A percentile compares a stretch with the other conserved stretches of the same genome.
These are phyloP conservation scores for Penicillium paxilli DNA, from an alignment of 495 filamentous ascomycete species.

Conservation along the genomic window DNA sequence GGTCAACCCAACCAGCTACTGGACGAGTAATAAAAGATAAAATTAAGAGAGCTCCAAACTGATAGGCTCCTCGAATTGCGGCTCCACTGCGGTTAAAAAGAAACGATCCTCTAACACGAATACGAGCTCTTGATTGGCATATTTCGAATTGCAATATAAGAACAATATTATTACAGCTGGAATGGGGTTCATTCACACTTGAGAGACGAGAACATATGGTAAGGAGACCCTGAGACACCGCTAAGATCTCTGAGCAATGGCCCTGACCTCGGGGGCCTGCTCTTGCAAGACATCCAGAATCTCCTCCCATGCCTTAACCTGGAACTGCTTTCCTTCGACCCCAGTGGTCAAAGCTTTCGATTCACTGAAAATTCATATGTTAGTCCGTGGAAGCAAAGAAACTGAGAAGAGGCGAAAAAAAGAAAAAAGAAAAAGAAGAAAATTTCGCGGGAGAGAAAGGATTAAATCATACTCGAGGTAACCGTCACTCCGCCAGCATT, in stretches of 20 bases:
- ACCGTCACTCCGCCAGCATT: slow-evolving; percentile 49
- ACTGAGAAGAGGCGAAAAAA: not conserved
- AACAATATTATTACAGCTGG: no score
- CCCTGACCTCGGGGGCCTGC: slow-evolving; percentile 25
- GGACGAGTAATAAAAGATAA: no score
- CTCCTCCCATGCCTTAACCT: slow-evolving; percentile 42
- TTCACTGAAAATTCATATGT: slow-evolving; percentile 29
- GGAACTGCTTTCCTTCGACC: slow-evolving; percentile 32
- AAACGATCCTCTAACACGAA: not conserved
- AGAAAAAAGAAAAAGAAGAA: not conserved
- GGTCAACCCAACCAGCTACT: not conserved
- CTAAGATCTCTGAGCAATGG: slow-evolving; percentile 2
- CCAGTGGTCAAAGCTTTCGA: slow-evolving; percentile 36
- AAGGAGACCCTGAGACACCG: not conserved
- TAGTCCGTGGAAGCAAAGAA: not conserved
- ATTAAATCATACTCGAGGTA: slow-evolving; percentile 40
- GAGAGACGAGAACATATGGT: not conserved
- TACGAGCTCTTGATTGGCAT: not conserved
- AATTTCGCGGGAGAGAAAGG: not conserved
- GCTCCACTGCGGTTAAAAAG: slow-evolving; percentile 11
- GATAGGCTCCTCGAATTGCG: no score
- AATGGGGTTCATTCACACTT: no score
- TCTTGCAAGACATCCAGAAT: slow-evolving; percentile 32
- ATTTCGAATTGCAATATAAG: not conserved
- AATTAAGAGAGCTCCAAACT: no score